Conservation (phyloP, 306 rosid species). For the Carpinus viminea region DNA sequence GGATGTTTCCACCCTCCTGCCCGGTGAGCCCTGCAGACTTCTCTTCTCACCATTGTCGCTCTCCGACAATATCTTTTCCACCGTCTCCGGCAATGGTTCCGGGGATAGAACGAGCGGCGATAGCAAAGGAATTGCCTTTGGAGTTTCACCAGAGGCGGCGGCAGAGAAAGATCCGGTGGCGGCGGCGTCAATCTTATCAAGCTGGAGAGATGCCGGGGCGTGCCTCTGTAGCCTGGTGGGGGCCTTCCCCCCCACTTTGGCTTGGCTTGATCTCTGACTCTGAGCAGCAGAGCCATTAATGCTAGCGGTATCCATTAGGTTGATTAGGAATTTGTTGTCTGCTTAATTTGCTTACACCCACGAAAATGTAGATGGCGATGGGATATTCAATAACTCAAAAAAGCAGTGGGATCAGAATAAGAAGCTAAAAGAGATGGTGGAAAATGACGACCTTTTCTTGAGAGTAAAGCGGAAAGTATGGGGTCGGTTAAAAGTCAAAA, state of each 20-base stretch:
- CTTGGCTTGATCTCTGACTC: background rate
- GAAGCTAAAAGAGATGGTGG: background rate
- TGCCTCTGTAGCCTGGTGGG: slow-evolving; percentile 65
- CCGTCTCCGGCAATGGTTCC: slow-evolving; percentile 29
- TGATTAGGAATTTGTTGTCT: background rate
- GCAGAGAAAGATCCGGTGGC: slow-evolving; percentile 22
- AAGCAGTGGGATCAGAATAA: too few relatives aligned
- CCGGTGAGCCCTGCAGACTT: slow-evolving; percentile 1
- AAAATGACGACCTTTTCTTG: slow-evolving; percentile 9
- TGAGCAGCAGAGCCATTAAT: background rate
- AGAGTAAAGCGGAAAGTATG: slow-evolving; percentile 13
- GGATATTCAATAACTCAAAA: too few relatives aligned
- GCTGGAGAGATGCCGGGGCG: slow-evolving; percentile 63
- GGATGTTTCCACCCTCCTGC: slow-evolving; percentile 63
- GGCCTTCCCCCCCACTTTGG: slow-evolving; percentile 18
- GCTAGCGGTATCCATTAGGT: slow-evolving; percentile 31
- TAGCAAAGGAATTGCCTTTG: slow-evolving; percentile 66
- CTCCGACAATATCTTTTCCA: slow-evolving; percentile 12
- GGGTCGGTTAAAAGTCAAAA: slow-evolving; percentile 1
- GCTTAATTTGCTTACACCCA: too few relatives aligned
- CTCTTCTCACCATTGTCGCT: background rate
- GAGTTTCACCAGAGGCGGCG: slow-evolving; percentile 9
- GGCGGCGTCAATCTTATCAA: slow-evolving; percentile 30
- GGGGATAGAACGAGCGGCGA: slow-evolving; percentile 67
- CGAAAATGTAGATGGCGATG: too few relatives aligned